A percentile compares a stretch with the other conserved stretches of the same genome.
Conservation (phyloP, 2,329 filamentous ascomycete species). For the Tolypocladium ophioglossoides region DNA sequence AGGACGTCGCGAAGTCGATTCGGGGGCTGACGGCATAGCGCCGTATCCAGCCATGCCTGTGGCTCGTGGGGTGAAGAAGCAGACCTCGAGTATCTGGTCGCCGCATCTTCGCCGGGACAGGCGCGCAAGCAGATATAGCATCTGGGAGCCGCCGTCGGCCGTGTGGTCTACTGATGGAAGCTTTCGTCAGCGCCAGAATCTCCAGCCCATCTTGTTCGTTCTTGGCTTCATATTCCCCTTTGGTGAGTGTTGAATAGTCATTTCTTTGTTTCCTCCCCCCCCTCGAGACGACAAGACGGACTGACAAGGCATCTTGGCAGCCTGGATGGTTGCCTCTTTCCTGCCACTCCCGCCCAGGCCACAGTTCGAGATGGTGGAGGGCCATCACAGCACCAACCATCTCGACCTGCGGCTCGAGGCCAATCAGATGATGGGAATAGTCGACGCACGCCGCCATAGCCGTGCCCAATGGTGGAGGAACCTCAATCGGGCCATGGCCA, state of each 20-base stretch:
- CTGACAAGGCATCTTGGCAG: constrained; percentile 24
- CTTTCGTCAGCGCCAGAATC: constrained; percentile 55
- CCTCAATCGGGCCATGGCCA: constrained; percentile 47
- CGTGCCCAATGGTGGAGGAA: constrained; percentile 50
- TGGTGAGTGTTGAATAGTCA: constrained; percentile 31
- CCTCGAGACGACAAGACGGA: neutral
- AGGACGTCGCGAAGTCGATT: neutral
- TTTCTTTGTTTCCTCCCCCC: neutral
- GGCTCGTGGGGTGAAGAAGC: constrained; percentile 28
- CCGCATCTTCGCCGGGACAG: constrained; percentile 60
- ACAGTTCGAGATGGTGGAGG: constrained; percentile 39
- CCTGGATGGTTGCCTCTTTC: constrained; percentile 72
- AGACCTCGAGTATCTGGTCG: constrained; percentile 57
- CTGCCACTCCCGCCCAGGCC: constrained; percentile 58
- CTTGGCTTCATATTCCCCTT: constrained; percentile 70
- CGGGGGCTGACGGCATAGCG: constrained; percentile 15
- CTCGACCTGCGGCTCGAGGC: constrained; percentile 26
- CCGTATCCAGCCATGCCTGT: constrained; percentile 19
- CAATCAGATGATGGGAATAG: constrained; percentile 21
- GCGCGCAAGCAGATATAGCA: constrained; percentile 44
- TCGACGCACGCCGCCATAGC: constrained; percentile 36
- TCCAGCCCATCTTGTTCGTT: constrained; percentile 66
- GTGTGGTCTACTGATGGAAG: constrained; percentile 52
- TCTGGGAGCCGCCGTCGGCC: constrained; percentile 65
- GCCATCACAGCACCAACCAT: constrained; percentile 27